A percentile compares a stretch with the other conserved stretches of the same genome.
These are phyloP conservation scores for Geranium rotundifolium DNA, from an alignment of 345 rosid genomes.

Conservation along the genomic window DNA sequence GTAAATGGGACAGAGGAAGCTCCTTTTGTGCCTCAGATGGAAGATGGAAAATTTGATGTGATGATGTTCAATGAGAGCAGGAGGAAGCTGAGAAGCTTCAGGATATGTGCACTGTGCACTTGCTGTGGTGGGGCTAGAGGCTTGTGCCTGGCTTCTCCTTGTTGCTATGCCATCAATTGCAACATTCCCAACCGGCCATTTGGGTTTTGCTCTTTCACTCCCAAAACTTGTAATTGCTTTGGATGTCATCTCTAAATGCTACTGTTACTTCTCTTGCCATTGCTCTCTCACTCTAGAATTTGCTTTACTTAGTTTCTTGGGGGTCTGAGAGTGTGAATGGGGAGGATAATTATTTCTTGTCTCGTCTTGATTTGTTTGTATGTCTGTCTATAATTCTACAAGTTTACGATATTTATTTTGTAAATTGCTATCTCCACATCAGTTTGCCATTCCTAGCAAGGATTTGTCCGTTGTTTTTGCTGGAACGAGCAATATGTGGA, in stretches of 20 bases:
- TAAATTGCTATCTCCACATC: slow-evolving; percentile 27
- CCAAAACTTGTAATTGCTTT: slow-evolving; percentile 89
- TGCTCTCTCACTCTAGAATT: neutral
- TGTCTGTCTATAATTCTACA: slow-evolving; percentile 36
- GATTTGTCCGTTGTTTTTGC: slow-evolving; percentile 8
- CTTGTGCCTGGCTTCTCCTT: slow-evolving; percentile 73
- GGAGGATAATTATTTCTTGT: slow-evolving; percentile 32
- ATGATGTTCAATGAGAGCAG: slow-evolving; percentile 65
- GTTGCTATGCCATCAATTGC: slow-evolving; percentile 96
- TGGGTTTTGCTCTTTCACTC: slow-evolving; percentile 95
- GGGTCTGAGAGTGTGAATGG: too few relatives aligned
- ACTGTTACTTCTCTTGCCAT: neutral
- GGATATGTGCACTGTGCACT: slow-evolving; percentile 85
- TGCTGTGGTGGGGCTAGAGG: slow-evolving; percentile 90
- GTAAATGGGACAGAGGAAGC: slow-evolving; percentile 27
- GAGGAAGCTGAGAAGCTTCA: slow-evolving; percentile 75
- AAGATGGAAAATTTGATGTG: slow-evolving; percentile 37
- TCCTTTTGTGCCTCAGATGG: slow-evolving; percentile 12
- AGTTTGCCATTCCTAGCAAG: neutral
- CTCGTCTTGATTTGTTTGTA: slow-evolving; percentile 14
- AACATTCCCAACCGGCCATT: slow-evolving; percentile 93
- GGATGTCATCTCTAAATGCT: slow-evolving; percentile 60
- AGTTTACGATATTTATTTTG: slow-evolving; percentile 10
- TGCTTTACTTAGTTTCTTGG: too few relatives aligned
- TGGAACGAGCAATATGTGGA: slow-evolving; percentile 14